phyloP scores from a whole-genome alignment of 495 filamentous ascomycete species.

The Neurospora intermedia region DNA sequence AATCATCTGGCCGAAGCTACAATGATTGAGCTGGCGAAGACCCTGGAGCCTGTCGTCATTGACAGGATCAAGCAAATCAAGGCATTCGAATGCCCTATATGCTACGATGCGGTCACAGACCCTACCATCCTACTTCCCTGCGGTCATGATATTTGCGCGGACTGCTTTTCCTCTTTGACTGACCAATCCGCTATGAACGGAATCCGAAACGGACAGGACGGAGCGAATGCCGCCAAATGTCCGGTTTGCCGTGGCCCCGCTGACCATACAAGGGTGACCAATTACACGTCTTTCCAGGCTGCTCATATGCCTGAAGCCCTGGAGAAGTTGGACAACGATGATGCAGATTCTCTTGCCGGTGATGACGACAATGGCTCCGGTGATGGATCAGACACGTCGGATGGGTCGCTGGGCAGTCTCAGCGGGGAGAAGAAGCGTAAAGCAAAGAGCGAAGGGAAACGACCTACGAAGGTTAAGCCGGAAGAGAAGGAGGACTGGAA shows the following conservation, averaged over 20 bases:
- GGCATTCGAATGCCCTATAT: slow-evolving; percentile 64
- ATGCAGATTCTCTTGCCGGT: slow-evolving; percentile 28
- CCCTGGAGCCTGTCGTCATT: slow-evolving; percentile 51
- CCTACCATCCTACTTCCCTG: slow-evolving; percentile 77
- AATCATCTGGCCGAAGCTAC: slow-evolving; percentile 38
- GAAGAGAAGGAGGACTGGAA: background rate
- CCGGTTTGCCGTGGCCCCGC: slow-evolving; percentile 63
- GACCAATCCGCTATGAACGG: slow-evolving; percentile 41
- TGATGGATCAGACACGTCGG: background rate
- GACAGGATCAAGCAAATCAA: slow-evolving; percentile 52
- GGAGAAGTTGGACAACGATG: slow-evolving; percentile 8
- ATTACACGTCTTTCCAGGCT: slow-evolving; percentile 62
- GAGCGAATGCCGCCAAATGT: slow-evolving; percentile 47
- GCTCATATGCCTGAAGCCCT: slow-evolving; percentile 50
- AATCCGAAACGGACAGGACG: slow-evolving; percentile 48
- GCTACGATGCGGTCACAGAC: slow-evolving; percentile 64
- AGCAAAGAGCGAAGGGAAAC: slow-evolving; percentile 12
- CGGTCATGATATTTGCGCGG: slow-evolving; percentile 70
- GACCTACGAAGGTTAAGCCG: slow-evolving; percentile 14
- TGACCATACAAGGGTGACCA: slow-evolving; percentile 58
- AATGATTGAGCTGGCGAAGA: slow-evolving; percentile 55
- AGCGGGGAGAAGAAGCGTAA: slow-evolving; percentile 19
- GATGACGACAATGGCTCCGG: slow-evolving; percentile 32
- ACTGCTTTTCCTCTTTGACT: slow-evolving; percentile 66
- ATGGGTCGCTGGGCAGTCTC: slow-evolving; percentile 34